These are phyloP conservation scores for Solanum ossicruentum DNA, from an alignment of 257 asterid species.

Conservation along the genomic window DNA sequence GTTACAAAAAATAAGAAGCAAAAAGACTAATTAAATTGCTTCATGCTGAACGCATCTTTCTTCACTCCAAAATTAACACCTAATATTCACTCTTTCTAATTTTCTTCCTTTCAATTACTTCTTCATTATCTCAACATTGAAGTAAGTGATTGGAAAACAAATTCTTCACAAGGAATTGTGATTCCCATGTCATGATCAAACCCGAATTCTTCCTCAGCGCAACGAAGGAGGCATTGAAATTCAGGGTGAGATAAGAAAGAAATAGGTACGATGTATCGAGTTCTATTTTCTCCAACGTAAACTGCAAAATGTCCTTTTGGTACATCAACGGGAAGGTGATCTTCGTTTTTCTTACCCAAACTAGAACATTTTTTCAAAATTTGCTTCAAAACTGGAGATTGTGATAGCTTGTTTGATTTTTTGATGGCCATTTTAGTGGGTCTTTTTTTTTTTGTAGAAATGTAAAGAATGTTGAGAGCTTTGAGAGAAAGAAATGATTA, in stretches of 20 bases:
- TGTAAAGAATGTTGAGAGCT: not conserved
- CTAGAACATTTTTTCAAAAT: slow-evolving; percentile 10
- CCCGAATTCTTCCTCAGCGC: slow-evolving; percentile 40
- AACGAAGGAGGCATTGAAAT: slow-evolving; percentile 28
- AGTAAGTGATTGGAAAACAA: slow-evolving; percentile 26
- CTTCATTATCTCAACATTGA: slow-evolving; percentile 26
- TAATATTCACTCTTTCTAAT: not conserved
- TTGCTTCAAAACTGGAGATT: slow-evolving; percentile 11
- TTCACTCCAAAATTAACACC: not conserved
- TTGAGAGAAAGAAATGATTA: not conserved
- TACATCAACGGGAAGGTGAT: slow-evolving; percentile 20
- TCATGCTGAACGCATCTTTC: slow-evolving; percentile 9
- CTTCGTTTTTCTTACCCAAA: not conserved
- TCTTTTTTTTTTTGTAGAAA: not conserved
- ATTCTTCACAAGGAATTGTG: slow-evolving; percentile 40
- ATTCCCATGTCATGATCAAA: slow-evolving; percentile 40
- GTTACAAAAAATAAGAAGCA: slow-evolving; percentile 8
- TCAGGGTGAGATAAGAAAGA: slow-evolving; percentile 29
- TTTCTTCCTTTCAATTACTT: not conserved
- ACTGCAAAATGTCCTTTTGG: slow-evolving; percentile 49
- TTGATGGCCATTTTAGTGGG: slow-evolving; percentile 2
- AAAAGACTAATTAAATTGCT: not conserved
- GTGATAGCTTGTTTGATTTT: slow-evolving; percentile 2
- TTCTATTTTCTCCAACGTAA: slow-evolving; percentile 31
- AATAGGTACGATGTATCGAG: slow-evolving; percentile 35